Evolutionary conservation across 306 rosid genomes (phyloP), one percentile per base, ranked within the genome.

Genomic region (Argentina anserina): DNA sequence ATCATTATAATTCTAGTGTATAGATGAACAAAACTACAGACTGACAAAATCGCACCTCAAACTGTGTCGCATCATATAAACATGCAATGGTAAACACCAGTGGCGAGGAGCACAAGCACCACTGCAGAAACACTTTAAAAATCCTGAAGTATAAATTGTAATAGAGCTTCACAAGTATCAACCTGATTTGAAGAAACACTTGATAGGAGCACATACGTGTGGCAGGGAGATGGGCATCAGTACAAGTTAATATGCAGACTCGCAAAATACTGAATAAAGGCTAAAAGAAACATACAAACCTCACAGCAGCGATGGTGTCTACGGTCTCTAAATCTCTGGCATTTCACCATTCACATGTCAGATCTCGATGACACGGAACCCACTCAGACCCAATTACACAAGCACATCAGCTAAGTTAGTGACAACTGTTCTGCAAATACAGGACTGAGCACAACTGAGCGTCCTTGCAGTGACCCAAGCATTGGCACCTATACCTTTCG

Each of bases 331-430:
- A 81, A 49, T 72, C 67, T 84, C 77, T 76, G 91, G 23, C 98
- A 94, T 84, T 88, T 94, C n/a, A n/a, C 90, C 97, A 86, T 71
- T 94, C 98, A 76, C 98, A 94, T 17, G 82, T 49, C 83, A 94
- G 86, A 73, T 89, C 92, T 88, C 91, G 98, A 88, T 86, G 84
- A 81, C 98, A 94, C 82, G 98, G 98, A 83, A 91, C 89, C 98
- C 91, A 89, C 79, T 79, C 80, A 88, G 78, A 75, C 83, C 80
- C 84, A 86, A 84, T 82, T 56, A 81, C 71, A 83, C 78, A 76
- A 63, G 53, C 52, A 63, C 76, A 23, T 78, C 65, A 50, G 50
- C 52, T 26, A 80, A 84, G 84, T 94, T 94, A 69, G 36, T 80
- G 66, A 89, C 96, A 70, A 94, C 94, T 41, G 36, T 72, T 76